These are phyloP conservation scores for Perkinsus olseni DNA, from an alignment of 169 alveolate species.

Conservation along the genomic window DNA sequence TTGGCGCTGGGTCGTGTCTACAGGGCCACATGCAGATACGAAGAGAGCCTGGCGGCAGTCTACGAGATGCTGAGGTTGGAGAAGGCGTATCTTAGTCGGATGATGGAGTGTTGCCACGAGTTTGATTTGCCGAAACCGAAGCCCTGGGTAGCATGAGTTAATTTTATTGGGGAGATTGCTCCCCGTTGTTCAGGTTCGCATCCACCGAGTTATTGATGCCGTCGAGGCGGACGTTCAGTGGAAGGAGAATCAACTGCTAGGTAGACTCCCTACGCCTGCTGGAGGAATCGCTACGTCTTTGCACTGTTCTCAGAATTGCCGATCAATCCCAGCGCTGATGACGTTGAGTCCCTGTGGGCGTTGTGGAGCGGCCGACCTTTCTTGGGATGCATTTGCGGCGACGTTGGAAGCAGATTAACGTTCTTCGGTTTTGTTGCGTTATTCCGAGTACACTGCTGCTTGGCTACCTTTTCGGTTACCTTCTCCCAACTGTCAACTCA, in stretches of 20 bases:
- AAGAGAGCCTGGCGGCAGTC: not conserved
- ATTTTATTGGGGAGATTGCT: not conserved
- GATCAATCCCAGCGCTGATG: not conserved
- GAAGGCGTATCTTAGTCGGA: not conserved
- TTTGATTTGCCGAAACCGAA: not conserved
- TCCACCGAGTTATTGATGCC: not conserved
- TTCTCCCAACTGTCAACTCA: too few relatives aligned
- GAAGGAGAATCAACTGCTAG: not conserved
- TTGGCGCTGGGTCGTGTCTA: too few relatives aligned
- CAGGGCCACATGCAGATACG: not conserved
- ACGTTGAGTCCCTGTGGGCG: not conserved
- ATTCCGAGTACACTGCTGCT: too few relatives aligned
- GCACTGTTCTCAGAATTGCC: not conserved
- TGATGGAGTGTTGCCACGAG: not conserved
- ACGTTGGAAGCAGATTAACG: too few relatives aligned
- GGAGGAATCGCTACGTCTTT: not conserved
- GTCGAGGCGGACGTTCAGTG: not conserved
- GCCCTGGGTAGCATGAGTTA: not conserved
- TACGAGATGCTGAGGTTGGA: not conserved
- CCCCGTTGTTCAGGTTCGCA: not conserved
- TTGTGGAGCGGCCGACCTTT: not conserved
- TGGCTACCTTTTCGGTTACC: too few relatives aligned
- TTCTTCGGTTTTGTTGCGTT: too few relatives aligned
- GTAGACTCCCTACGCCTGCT: not conserved
- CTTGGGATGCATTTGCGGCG: not conserved